These are phyloP conservation scores for Botrytis squamosa DNA, from an alignment of 2,329 filamentous ascomycete genomes.

Conservation along the genomic window DNA sequence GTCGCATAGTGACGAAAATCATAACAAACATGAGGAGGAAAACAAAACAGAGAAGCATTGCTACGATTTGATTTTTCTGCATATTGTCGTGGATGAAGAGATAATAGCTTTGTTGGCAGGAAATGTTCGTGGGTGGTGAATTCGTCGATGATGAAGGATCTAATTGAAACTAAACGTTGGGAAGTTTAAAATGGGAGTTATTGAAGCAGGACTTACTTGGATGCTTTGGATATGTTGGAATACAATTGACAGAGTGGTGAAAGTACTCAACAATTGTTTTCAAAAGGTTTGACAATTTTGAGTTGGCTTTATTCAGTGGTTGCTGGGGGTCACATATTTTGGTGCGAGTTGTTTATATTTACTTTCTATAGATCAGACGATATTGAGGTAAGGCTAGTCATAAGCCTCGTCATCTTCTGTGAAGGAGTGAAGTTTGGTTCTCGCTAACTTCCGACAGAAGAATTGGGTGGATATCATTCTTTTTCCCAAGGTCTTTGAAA, in stretches of 20 bases:
- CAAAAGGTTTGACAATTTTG: not conserved
- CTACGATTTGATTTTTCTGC: conserved; percentile 13
- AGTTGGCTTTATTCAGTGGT: not conserved
- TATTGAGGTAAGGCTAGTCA: not conserved
- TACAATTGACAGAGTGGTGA: not conserved
- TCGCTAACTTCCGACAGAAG: not conserved
- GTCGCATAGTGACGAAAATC: conserved; percentile 14
- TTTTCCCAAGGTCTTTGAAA: conserved; percentile 14
- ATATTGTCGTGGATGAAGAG: conserved; percentile 1
- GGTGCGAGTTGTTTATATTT: not conserved
- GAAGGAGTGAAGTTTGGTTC: conserved; percentile 9
- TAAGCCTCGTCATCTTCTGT: conserved; percentile 5
- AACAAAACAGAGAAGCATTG: conserved; percentile 7
- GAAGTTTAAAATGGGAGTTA: not conserved
- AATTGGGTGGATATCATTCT: conserved; percentile 18
- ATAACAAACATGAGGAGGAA: conserved; percentile 16
- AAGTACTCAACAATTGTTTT: not conserved
- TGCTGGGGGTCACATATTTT: not conserved
- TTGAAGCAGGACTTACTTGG: not conserved
- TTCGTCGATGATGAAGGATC: not conserved
- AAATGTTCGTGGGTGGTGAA: not conserved
- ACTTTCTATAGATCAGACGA: not conserved
- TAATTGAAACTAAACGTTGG: not conserved
- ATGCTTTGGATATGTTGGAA: not conserved
- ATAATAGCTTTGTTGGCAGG: not conserved